These are phyloP conservation scores for Colletotrichum coccodes DNA, from an alignment of 2,329 filamentous ascomycete species.

Conservation along the genomic window DNA sequence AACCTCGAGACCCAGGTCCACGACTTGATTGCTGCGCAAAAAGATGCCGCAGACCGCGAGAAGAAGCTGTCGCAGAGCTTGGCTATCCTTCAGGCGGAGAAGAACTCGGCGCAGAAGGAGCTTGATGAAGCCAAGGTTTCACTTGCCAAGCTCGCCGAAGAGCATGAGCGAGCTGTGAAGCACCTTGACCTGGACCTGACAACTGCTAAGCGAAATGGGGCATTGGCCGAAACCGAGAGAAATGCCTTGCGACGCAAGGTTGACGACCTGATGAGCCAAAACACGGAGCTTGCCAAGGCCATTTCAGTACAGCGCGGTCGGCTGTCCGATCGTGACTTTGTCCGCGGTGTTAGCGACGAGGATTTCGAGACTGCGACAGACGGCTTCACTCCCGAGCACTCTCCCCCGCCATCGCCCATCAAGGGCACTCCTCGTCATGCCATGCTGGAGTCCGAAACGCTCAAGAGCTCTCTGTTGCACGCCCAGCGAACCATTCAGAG, in stretches of 20 bases:
- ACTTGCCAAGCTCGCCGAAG: constrained; percentile 83
- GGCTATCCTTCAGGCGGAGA: constrained; percentile 77
- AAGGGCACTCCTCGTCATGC: constrained; percentile 93
- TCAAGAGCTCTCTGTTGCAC: constrained; percentile 93
- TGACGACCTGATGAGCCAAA: constrained; percentile 88
- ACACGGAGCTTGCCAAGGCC: constrained; percentile 88
- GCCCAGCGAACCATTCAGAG: constrained; percentile 97
- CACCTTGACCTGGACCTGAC: constrained; percentile 91
- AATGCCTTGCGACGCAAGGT: constrained; percentile 83
- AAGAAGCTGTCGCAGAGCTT: constrained; percentile 82
- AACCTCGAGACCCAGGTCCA: constrained; percentile 93
- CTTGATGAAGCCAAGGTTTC: constrained; percentile 88
- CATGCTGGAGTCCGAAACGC: constrained; percentile 92
- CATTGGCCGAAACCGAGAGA: constrained; percentile 81
- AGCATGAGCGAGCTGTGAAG: constrained; percentile 80
- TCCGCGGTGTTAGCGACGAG: constrained; percentile 68
- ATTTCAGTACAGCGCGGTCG: constrained; percentile 79
- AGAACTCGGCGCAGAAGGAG: constrained; percentile 82
- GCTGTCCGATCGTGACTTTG: constrained; percentile 70
- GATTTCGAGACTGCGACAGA: constrained; percentile 73
- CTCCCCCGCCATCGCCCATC: constrained; percentile 87
- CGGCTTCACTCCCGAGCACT: constrained; percentile 84
- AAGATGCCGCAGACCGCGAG: constrained; percentile 83
- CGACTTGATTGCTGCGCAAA: constrained; percentile 78
- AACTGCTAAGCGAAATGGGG: constrained; percentile 82